A percentile compares a stretch with the other conserved stretches of the same genome.
phyloP scores from a whole-genome alignment of 2,329 filamentous ascomycete species.

The Bipolaris zeicola region DNA sequence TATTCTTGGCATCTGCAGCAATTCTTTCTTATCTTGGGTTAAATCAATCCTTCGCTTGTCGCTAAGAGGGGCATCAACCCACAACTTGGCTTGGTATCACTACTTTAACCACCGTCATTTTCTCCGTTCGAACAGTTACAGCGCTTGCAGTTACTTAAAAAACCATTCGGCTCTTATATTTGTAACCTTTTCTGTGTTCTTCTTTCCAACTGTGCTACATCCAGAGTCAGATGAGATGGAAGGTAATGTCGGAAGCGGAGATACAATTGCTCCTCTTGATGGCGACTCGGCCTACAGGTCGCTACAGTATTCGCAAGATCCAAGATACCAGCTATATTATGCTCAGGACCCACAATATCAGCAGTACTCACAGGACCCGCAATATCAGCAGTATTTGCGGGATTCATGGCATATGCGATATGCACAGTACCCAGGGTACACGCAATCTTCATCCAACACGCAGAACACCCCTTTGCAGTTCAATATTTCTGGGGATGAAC shows the following conservation, averaged over 20 bases:
- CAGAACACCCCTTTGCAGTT: neutral
- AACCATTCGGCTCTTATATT: neutral
- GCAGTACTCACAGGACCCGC: no score
- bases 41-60: neutral
- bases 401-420: no score
- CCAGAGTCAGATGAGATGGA: neutral
- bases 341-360: no score
- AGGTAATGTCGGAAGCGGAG: neutral
- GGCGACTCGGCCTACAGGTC: neutral
- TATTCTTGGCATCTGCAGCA: neutral
- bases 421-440: no score
- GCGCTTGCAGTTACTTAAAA: neutral
- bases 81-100: neutral
- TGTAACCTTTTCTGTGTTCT: neutral
- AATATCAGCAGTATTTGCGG: no score
- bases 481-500: neutral
- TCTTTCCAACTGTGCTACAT: neutral
- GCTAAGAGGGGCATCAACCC: neutral
- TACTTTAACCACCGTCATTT: neutral
- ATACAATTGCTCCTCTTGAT: neutral
- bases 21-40: neutral
- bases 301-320: neutral
- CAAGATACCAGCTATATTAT: no score
- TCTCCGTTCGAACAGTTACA: neutral
- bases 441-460: neutral